These are phyloP conservation scores for Camellia granthamiana DNA, from an alignment of 148 eudicot genomes.

Conservation along the genomic window DNA sequence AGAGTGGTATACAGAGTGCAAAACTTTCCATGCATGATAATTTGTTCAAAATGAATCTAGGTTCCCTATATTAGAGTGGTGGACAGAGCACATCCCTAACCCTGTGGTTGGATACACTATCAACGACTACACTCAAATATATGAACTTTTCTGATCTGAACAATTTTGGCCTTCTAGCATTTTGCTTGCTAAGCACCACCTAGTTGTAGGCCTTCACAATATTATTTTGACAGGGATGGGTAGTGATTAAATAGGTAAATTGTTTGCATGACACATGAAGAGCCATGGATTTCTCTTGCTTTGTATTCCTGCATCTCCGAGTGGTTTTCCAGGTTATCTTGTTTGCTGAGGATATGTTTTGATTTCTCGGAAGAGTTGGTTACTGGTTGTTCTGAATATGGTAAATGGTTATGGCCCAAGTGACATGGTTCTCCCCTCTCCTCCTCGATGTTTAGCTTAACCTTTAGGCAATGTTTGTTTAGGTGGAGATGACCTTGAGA, in stretches of 20 bases:
- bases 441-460: no score
- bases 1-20: no score
- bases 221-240: not conserved
- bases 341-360: not conserved
- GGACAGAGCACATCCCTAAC: no score
- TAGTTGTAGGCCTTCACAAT: not conserved
- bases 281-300: not conserved
- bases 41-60: no score
- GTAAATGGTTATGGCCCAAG: no score
- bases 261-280: not conserved
- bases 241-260: not conserved
- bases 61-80: no score
- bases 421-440: no score
- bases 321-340: not conserved
- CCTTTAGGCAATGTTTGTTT: no score
- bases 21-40: no score
- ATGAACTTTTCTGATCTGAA: not conserved
- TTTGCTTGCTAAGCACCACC: not conserved
- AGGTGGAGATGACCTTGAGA: no score
- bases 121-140: not conserved
- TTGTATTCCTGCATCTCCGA: not conserved
- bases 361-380: not conserved
- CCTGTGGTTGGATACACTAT: no score
- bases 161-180: not conserved
- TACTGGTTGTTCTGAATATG: not conserved